These are phyloP conservation scores for Lycium barbarum DNA, from an alignment of 257 asterid species.

Conservation along the genomic window DNA sequence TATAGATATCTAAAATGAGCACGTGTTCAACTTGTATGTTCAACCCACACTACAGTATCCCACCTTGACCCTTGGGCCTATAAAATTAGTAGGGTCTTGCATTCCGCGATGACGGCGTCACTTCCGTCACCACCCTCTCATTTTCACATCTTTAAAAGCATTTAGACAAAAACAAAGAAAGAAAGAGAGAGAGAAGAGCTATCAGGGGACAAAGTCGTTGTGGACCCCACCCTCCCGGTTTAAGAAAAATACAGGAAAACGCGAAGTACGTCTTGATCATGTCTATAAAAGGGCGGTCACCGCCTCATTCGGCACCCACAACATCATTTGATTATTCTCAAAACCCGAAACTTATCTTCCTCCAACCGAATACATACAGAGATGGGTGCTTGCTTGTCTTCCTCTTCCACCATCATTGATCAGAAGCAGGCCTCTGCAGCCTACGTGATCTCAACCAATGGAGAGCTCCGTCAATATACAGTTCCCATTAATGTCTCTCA, in stretches of 20 bases:
- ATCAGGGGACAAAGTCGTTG: not conserved
- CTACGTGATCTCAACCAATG: constrained; percentile 49
- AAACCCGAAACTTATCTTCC: not conserved
- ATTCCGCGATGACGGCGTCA: constrained; percentile 21
- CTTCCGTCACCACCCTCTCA: constrained; percentile 24
- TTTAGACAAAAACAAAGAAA: not conserved
- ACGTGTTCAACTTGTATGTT: not conserved
- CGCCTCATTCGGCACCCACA: constrained; percentile 17
- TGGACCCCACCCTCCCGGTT: constrained; percentile 1
- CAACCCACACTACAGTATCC: not conserved
- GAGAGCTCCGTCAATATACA: constrained; percentile 53
- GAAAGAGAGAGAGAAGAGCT: not conserved
- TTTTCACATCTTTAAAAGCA: not conserved
- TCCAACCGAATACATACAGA: too few species aligned
- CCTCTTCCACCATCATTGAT: constrained; percentile 39
- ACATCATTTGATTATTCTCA: not conserved
- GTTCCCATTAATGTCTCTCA: constrained; percentile 53
- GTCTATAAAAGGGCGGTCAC: not conserved
- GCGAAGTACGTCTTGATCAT: not conserved
- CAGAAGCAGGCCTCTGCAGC: constrained; percentile 37
- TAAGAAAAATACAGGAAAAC: not conserved
- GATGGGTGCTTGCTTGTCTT: constrained; percentile 64
- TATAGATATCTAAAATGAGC: not conserved
- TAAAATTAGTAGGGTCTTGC: not conserved
- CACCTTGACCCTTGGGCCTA: too few species aligned